Evolutionary conservation across 2,329 filamentous ascomycete genomes (phyloP).

Genomic region (Aspergillus cejpii): DNA sequence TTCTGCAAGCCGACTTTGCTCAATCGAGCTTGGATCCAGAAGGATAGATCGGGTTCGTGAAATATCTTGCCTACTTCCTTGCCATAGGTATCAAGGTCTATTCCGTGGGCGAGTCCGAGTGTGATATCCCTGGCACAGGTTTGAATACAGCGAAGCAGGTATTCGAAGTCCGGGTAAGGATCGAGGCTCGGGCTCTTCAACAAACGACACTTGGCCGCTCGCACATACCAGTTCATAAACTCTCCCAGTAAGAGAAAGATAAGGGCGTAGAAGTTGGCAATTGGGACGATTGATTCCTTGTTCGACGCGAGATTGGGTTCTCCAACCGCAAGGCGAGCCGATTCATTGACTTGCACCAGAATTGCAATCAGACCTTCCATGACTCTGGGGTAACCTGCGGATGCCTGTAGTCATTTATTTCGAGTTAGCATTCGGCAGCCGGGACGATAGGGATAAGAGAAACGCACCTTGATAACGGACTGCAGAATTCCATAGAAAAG

Average conservation of each 20-base stretch:
- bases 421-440: no score
- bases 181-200: slow-evolving; percentile 33
- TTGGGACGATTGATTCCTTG: slow-evolving; percentile 14
- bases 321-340: slow-evolving; percentile 16
- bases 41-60: slow-evolving; percentile 18
- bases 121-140: slow-evolving; percentile 18
- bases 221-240: slow-evolving; percentile 36
- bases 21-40: slow-evolving; percentile 29
- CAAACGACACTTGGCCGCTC: slow-evolving; percentile 30
- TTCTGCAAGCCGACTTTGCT: slow-evolving; percentile 30
- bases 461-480: slow-evolving; percentile 32
- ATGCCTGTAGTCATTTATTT: slow-evolving; percentile 21
- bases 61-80: slow-evolving; percentile 10
- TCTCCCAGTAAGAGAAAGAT: slow-evolving; percentile 34
- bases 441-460: no score
- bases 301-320: slow-evolving; percentile 4
- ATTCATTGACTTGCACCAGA: slow-evolving; percentile 30
- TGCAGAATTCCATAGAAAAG: slow-evolving; percentile 34
- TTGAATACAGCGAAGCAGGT: slow-evolving; percentile 29
- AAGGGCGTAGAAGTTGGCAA: slow-evolving; percentile 31
- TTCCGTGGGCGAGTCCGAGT: slow-evolving; percentile 13
- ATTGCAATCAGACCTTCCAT: slow-evolving; percentile 31
- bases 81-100: slow-evolving; percentile 22
- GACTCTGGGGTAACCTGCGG: slow-evolving; percentile 30
- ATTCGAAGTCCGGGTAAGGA: slow-evolving; percentile 29